Conservation (phyloP, 2,329 filamentous ascomycete species). For the Cyphellophora europaea region DNA sequence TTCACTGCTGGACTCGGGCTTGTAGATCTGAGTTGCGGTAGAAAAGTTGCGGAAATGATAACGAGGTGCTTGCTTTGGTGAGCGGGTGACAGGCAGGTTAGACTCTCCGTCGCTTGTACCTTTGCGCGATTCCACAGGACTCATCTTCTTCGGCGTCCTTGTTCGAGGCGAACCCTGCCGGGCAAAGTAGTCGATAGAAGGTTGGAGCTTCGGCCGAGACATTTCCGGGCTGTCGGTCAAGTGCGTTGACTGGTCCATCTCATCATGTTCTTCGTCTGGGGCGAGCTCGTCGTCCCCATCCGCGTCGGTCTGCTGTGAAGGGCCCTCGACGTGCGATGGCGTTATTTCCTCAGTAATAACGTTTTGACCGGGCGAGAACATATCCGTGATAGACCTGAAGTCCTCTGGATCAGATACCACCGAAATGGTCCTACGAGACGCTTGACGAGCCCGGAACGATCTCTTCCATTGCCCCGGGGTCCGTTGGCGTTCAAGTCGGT, state of each 20-base stretch:
- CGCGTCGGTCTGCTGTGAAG: conserved; percentile 61
- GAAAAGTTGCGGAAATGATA: conserved; percentile 66
- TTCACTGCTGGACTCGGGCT: conserved; percentile 39
- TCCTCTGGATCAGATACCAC: conserved; percentile 50
- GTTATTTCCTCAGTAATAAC: conserved; percentile 33
- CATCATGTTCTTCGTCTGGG: conserved; percentile 59
- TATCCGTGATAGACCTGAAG: conserved; percentile 23
- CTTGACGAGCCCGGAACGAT: conserved; percentile 24
- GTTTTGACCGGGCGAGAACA: conserved; percentile 27
- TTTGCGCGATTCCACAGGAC: neutral
- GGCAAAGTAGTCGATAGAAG: conserved; percentile 6
- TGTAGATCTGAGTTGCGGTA: conserved; percentile 75
- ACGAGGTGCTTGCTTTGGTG: conserved; percentile 20
- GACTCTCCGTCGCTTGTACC: neutral
- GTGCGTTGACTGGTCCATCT: conserved; percentile 4
- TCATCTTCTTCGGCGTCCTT: neutral
- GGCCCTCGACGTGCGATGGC: conserved; percentile 24
- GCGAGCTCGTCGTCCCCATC: conserved; percentile 87
- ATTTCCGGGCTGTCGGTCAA: neutral
- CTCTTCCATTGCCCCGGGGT: conserved; percentile 28
- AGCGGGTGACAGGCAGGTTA: conserved; percentile 1
- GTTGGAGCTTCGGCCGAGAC: neutral
- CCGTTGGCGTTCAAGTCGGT: conserved; percentile 46
- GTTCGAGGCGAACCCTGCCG: conserved; percentile 1
- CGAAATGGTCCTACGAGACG: conserved; percentile 44